A percentile compares a stretch with the other conserved stretches of the same genome.
Evolutionary conservation across 257 asterid genomes (phyloP).

Genomic region (Henckelia pumila): DNA sequence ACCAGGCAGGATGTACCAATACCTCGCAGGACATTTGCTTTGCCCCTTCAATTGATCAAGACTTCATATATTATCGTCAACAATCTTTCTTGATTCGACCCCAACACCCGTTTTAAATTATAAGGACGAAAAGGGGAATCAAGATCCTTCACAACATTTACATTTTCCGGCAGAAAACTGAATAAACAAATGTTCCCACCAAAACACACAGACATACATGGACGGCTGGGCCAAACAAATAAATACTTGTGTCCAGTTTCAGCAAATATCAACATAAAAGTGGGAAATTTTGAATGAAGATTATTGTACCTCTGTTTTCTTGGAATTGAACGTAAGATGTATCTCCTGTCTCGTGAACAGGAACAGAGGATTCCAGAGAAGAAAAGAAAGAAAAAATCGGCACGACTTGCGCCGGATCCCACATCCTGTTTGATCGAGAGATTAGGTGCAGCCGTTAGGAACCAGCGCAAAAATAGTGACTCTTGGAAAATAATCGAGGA

Average conservation of each 20-base stretch:
- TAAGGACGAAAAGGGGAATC: neutral
- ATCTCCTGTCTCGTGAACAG: neutral
- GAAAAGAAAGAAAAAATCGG: neutral
- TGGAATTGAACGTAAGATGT: constrained; percentile 22
- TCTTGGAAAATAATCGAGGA: neutral
- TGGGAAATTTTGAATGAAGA: constrained; percentile 11
- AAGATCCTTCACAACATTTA: constrained; percentile 23
- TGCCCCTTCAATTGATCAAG: neutral
- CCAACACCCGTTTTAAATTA: neutral
- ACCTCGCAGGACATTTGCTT: neutral
- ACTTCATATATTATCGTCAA: neutral
- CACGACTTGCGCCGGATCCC: constrained; percentile 11
- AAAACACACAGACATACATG: constrained; percentile 8
- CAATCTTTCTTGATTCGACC: neutral
- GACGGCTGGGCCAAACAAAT: neutral
- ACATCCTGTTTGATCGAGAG: constrained; percentile 1
- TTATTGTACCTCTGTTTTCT: constrained; percentile 29
- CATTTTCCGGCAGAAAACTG: constrained; percentile 14
- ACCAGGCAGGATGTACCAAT: constrained; percentile 8
- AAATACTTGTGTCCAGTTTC: neutral
- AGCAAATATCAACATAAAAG: neutral
- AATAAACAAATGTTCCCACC: neutral
- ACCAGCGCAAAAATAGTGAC: constrained; percentile 10
- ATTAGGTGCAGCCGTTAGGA: neutral
- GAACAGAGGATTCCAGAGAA: neutral